Evolutionary conservation across 192 early-diverging fungal species (phyloP).

Genomic region (Funneliformis geosporum): DNA sequence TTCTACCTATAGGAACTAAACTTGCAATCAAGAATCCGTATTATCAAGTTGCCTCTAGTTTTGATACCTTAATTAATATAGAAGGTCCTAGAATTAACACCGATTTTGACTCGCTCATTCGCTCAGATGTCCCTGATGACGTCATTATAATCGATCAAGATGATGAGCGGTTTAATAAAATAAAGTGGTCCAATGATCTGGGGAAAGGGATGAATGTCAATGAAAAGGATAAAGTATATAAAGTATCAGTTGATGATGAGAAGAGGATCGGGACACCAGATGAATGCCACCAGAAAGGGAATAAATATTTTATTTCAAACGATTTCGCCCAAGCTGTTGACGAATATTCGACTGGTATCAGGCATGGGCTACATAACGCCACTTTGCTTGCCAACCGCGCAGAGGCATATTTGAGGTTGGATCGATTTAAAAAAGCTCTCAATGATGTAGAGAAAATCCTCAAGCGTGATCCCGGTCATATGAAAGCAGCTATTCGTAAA

Average conservation of each 20-base stretch:
- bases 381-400: constrained; percentile 3
- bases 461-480: not conserved
- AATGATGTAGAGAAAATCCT: not conserved
- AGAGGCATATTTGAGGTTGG: constrained; percentile 8
- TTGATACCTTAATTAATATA: not conserved
- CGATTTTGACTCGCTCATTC: not conserved
- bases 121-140: not conserved
- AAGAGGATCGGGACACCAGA: not conserved
- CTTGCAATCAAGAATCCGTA: not conserved
- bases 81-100: not conserved
- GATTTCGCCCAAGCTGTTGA: not conserved
- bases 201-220: not conserved
- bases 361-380: not conserved
- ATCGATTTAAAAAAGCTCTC: not conserved
- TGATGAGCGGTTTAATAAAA: not conserved
- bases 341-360: not conserved
- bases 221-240: too few relatives aligned
- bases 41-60: not conserved
- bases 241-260: not conserved
- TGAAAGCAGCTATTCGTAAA: not conserved
- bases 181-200: not conserved
- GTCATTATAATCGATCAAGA: not conserved
- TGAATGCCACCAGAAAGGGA: not conserved
- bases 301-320: constrained; percentile 3
- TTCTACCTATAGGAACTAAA: constrained; percentile 1